Conservation (phyloP, 2,329 filamentous ascomycete genomes). For the Aspergillus clavatus region DNA sequence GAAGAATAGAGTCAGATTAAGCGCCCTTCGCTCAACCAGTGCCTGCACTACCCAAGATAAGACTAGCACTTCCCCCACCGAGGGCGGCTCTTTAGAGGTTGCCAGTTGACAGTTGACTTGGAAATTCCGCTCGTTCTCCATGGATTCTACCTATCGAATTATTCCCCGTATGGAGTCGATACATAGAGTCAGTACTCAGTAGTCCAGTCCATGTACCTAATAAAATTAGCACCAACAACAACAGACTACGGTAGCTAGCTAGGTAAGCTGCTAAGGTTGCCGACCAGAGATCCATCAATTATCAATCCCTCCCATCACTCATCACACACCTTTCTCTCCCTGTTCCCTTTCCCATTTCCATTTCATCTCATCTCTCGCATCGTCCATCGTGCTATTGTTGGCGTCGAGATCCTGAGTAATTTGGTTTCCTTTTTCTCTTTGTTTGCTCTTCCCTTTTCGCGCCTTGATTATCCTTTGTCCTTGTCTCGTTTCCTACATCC, state of each 20-base stretch:
- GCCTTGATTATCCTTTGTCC: conserved; percentile 5
- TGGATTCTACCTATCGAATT: no score
- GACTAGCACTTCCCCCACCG: conserved; percentile 20
- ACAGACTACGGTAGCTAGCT: conserved; percentile 19
- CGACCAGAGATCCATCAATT: neutral
- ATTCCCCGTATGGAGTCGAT: no score
- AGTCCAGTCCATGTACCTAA: no score
- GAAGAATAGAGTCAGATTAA: conserved; percentile 2
- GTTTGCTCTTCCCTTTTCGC: conserved; percentile 13
- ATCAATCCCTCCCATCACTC: neutral
- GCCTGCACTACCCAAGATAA: conserved; percentile 10
- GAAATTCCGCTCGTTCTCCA: conserved; percentile 13
- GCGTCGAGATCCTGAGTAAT: neutral
- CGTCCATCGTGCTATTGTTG: conserved; percentile 20
- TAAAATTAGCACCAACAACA: no score
- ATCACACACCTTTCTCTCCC: conserved; percentile 14
- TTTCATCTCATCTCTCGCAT: conserved; percentile 21
- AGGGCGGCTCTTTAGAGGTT: conserved; percentile 25
- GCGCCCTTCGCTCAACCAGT: conserved; percentile 3
- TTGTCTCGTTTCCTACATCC: conserved; percentile 3
- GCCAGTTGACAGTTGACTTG: conserved; percentile 14
- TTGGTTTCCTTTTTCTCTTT: conserved; percentile 9
- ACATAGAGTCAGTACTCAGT: no score
- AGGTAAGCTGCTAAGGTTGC: neutral
- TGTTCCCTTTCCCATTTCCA: conserved; percentile 17